Evolutionary conservation across 129 eudicot species (phyloP).

Genomic region (Scalesia atractyloides): DNA sequence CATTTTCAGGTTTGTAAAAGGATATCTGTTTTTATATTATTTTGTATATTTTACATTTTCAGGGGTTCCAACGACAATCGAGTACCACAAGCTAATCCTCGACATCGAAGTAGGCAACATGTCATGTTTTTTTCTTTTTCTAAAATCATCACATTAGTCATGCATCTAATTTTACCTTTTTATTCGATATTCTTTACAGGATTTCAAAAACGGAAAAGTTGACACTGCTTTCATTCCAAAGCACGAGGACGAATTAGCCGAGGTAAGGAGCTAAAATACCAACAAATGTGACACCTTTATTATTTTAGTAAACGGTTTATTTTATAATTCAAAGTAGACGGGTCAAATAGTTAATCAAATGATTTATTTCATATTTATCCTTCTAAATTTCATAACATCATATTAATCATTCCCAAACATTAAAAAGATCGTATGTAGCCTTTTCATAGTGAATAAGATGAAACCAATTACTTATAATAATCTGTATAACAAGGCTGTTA

Average conservation of each 20-base stretch:
- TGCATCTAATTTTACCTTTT: not conserved
- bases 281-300: not conserved
- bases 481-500: too few species aligned
- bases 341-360: not conserved
- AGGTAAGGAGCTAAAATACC: conserved; percentile 49
- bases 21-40: not conserved
- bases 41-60: conserved; percentile 21
- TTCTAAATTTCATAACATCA: not conserved
- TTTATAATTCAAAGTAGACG: not conserved
- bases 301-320: not conserved
- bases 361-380: not conserved
- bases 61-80: conserved; percentile 99
- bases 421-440: not conserved
- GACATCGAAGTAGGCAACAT: conserved; percentile 71
- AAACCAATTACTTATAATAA: not conserved
- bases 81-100: conserved; percentile 95
- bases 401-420: not conserved
- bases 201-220: conserved; percentile 90
- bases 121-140: not conserved
- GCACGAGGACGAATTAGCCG: conserved; percentile 86
- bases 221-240: conserved; percentile 99
- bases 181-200: conserved; percentile 43
- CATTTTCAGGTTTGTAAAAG: not conserved
- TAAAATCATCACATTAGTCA: not conserved
- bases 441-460: not conserved